Conservation (phyloP, 2,329 filamentous ascomycete genomes). For the Anisogramma anomala region DNA sequence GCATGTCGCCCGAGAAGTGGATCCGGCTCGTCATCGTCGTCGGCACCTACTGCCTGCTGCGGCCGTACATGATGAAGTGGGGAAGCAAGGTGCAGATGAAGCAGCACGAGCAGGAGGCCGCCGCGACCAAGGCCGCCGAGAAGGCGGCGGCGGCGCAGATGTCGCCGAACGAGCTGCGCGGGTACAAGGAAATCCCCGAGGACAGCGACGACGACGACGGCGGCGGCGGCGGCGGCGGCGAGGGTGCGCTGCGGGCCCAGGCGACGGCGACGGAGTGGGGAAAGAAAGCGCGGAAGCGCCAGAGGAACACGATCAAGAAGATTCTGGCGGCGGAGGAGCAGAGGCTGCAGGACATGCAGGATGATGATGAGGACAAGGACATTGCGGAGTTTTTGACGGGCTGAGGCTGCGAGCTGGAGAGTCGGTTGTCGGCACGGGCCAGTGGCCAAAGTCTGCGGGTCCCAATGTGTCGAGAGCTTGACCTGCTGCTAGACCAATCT, state of each 20-base stretch:
- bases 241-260: no score
- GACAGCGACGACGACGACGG: slow-evolving; percentile 40
- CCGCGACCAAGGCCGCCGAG: slow-evolving; percentile 35
- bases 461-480: no score
- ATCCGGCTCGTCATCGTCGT: slow-evolving; percentile 62
- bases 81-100: slow-evolving; percentile 52
- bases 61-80: slow-evolving; percentile 61
- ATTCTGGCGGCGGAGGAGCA: slow-evolving; percentile 53
- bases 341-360: slow-evolving; percentile 39
- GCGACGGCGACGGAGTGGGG: slow-evolving; percentile 51
- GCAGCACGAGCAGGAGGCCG: slow-evolving; percentile 49
- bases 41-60: slow-evolving; percentile 60
- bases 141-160: slow-evolving; percentile 33
- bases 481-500: no score
- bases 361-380: slow-evolving; percentile 62
- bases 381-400: slow-evolving; percentile 61
- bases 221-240: slow-evolving; percentile 29
- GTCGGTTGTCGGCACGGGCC: no score
- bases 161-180: slow-evolving; percentile 54
- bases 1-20: slow-evolving; percentile 42
- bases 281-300: slow-evolving; percentile 56
- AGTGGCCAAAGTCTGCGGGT: no score
- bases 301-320: slow-evolving; percentile 55
- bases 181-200: slow-evolving; percentile 41
- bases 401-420: no score